These are phyloP conservation scores for Russula sp. DNA, from an alignment of 768 basidiomycete species.

Conservation along the genomic window DNA sequence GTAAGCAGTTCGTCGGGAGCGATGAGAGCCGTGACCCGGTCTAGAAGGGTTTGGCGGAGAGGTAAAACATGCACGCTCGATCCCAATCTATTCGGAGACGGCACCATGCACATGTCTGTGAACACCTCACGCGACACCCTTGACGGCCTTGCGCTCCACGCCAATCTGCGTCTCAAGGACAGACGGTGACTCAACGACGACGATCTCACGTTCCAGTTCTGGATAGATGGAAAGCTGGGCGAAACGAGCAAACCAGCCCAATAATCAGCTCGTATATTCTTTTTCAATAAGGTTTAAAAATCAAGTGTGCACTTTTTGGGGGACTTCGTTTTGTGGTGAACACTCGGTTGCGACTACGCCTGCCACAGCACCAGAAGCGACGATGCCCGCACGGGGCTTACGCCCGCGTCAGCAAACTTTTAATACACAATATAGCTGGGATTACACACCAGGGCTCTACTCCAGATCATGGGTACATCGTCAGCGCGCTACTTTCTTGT, in stretches of 20 bases:
- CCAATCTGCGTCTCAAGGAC: conserved; percentile 77
- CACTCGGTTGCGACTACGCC: conserved; percentile 14
- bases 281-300: neutral
- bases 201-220: conserved; percentile 51
- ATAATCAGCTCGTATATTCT: neutral
- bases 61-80: conserved; percentile 64
- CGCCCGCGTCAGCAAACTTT: neutral
- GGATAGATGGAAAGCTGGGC: conserved; percentile 91
- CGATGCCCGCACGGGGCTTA: conserved; percentile 18
- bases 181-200: conserved; percentile 72
- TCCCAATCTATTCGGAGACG: conserved; percentile 78
- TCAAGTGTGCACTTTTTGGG: conserved; percentile 2
- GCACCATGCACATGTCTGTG: conserved; percentile 65
- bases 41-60: conserved; percentile 40
- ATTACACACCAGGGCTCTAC: conserved; percentile 20
- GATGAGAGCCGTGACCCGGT: conserved; percentile 76
- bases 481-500: neutral
- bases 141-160: conserved; percentile 56
- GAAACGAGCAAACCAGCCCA: neutral
- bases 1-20: conserved; percentile 79
- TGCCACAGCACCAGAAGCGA: conserved; percentile 8
- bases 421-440: neutral
- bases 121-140: conserved; percentile 54
- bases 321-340: neutral
- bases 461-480: conserved; percentile 15